Conservation (phyloP, 768 basidiomycete genomes). For the Leccinum subtestaceum region DNA sequence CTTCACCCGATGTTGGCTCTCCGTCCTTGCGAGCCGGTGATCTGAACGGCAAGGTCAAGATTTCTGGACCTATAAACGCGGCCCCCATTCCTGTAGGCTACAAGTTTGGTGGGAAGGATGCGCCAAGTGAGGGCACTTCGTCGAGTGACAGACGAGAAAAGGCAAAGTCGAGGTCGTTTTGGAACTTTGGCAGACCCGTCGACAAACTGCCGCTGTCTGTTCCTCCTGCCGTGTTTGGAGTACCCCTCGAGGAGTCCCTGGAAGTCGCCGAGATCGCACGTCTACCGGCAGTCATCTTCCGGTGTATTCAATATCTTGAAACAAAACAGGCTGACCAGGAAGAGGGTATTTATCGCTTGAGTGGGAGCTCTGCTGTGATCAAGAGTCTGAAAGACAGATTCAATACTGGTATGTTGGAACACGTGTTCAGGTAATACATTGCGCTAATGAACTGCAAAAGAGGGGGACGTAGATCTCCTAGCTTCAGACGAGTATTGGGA, state of each 20-base stretch:
- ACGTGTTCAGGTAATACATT: conserved; percentile 4
- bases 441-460: conserved; percentile 39
- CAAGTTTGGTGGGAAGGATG: conserved; percentile 84
- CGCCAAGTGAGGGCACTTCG: conserved; percentile 40
- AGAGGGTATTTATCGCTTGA: conserved; percentile 96
- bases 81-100: conserved; percentile 83
- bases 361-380: conserved; percentile 93
- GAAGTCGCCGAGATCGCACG: conserved; percentile 87
- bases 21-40: conserved; percentile 54
- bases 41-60: conserved; percentile 67
- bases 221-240: conserved; percentile 83
- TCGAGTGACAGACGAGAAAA: conserved; percentile 79
- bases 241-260: conserved; percentile 82
- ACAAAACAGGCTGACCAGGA: conserved; percentile 92
- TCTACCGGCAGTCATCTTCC: conserved; percentile 91
- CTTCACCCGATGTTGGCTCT: conserved; percentile 49
- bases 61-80: conserved; percentile 85
- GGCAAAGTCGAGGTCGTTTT: conserved; percentile 90
- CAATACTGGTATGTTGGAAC: conserved; percentile 64
- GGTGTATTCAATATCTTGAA: conserved; percentile 94
- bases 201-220: conserved; percentile 40
- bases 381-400: conserved; percentile 91
- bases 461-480: conserved; percentile 93
- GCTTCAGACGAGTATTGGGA: conserved; percentile 93
- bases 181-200: conserved; percentile 79